Conservation (phyloP, 2,329 filamentous ascomycete species). For the Pestalotiopsis sp. region DNA sequence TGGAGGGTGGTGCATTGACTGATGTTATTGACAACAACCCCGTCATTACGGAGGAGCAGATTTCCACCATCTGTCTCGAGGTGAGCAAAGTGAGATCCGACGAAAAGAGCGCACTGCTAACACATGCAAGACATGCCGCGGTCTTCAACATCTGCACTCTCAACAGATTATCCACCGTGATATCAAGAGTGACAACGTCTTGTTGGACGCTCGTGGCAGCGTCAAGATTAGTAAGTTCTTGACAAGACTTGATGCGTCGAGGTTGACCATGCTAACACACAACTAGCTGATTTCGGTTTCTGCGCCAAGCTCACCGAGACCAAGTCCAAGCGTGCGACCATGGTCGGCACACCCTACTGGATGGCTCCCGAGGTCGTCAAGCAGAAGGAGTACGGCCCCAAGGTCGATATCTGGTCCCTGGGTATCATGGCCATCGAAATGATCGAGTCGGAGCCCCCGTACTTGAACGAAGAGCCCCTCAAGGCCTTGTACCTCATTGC, state of each 20-base stretch:
- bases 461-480: constrained; percentile 95
- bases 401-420: constrained; percentile 98
- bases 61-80: constrained; percentile 95
- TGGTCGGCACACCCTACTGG: constrained; percentile 99
- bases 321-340: constrained; percentile 95
- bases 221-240: constrained; percentile 88
- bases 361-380: constrained; percentile 99
- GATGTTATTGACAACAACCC: constrained; percentile 99
- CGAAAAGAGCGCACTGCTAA: constrained; percentile 19
- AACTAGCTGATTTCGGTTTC: constrained; percentile 94
- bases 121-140: constrained; percentile 78
- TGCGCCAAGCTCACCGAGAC: constrained; percentile 97
- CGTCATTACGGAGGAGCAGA: constrained; percentile 92
- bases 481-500: constrained; percentile 98
- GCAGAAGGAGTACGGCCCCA: constrained; percentile 97
- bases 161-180: constrained; percentile 98
- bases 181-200: constrained; percentile 98
- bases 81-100: constrained; percentile 49
- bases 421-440: constrained; percentile 99
- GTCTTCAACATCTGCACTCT: constrained; percentile 88
- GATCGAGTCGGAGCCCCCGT: constrained; percentile 98
- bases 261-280: not conserved
- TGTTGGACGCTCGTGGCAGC: constrained; percentile 89
- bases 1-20: constrained; percentile 96
- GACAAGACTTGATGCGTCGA: not conserved